A percentile compares a stretch with the other conserved stretches of the same genome.
Conservation (phyloP, 2,329 filamentous ascomycete genomes). For the Colletotrichum horii region DNA sequence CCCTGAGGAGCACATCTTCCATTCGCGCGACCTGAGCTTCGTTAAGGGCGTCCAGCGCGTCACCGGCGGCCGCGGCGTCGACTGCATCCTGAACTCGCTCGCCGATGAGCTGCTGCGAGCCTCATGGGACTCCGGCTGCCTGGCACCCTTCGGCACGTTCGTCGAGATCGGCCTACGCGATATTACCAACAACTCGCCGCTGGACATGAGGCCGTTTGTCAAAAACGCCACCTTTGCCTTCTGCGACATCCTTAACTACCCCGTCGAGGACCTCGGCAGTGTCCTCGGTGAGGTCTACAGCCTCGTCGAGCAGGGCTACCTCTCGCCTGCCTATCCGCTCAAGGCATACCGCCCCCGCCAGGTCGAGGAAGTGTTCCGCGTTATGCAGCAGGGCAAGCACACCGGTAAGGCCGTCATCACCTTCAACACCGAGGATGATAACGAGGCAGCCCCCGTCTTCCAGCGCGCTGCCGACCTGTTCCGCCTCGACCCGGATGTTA, state of each 20-base stretch:
- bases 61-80: constrained; percentile 30
- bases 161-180: constrained; percentile 48
- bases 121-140: constrained; percentile 37
- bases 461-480: neutral
- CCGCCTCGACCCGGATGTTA: constrained; percentile 23
- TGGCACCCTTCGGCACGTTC: constrained; percentile 44
- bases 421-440: neutral
- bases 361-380: constrained; percentile 41
- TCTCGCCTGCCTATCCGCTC: constrained; percentile 13
- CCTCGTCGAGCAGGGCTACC: neutral
- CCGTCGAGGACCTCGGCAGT: constrained; percentile 23
- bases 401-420: constrained; percentile 43
- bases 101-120: constrained; percentile 39
- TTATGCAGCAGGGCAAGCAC: constrained; percentile 43
- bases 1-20: constrained; percentile 32
- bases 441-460: neutral
- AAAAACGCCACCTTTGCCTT: constrained; percentile 36
- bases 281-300: constrained; percentile 9
- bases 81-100: constrained; percentile 39
- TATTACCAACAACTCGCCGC: constrained; percentile 40
- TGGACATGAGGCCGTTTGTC: constrained; percentile 48
- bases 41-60: constrained; percentile 24
- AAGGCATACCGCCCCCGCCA: constrained; percentile 27
- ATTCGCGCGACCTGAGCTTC: constrained; percentile 32
- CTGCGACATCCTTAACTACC: constrained; percentile 30